These are phyloP conservation scores for Biancaea sappan DNA, from an alignment of 306 rosid genomes.

Conservation along the genomic window DNA sequence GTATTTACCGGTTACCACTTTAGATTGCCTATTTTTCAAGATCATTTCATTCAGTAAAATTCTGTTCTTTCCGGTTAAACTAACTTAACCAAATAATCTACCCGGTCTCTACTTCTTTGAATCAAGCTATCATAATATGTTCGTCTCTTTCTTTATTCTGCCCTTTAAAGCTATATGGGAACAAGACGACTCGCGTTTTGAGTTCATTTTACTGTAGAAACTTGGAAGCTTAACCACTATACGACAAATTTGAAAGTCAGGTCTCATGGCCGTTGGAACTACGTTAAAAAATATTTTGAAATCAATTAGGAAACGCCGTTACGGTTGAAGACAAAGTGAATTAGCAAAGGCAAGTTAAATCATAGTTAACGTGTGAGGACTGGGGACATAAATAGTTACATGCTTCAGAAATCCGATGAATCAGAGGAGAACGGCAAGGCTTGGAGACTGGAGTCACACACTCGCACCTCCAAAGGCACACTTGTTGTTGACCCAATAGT, in stretches of 20 bases:
- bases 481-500: background rate
- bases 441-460: too few relatives aligned
- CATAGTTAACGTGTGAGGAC: background rate
- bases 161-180: too few relatives aligned
- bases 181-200: background rate
- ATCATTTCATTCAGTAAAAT: too few relatives aligned
- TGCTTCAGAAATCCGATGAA: background rate
- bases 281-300: background rate
- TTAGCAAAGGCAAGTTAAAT: background rate
- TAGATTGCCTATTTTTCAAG: too few relatives aligned
- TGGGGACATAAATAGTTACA: background rate
- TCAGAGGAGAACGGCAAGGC: background rate
- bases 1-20: background rate
- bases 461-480: background rate
- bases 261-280: background rate
- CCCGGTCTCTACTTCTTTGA: too few relatives aligned
- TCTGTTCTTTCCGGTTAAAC: too few relatives aligned
- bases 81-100: too few relatives aligned
- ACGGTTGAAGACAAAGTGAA: background rate
- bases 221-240: background rate
- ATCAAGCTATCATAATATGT: too few relatives aligned
- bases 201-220: background rate
- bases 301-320: background rate
- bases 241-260: background rate
- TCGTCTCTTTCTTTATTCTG: too few relatives aligned